Evolutionary conservation across 805 yeast genomes (phyloP).

Genomic region (Metschnikowia hibisci): DNA sequence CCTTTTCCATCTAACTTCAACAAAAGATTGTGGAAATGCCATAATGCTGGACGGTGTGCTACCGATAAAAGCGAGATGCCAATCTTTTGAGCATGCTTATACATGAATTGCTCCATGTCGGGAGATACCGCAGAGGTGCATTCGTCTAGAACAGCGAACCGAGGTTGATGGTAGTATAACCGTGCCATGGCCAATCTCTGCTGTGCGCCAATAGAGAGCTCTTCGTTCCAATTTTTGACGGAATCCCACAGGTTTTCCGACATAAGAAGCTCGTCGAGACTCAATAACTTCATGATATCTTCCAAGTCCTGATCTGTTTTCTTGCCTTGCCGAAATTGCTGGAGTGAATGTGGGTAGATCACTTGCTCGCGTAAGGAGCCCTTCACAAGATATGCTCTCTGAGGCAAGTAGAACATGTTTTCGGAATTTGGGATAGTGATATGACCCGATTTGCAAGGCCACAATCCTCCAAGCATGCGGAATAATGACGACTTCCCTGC

Average conservation of each 20-base stretch:
- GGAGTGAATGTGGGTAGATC: slow-evolving; percentile 75
- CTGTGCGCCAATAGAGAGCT: slow-evolving; percentile 85
- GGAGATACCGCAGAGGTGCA: slow-evolving; percentile 94
- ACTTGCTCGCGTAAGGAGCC: slow-evolving; percentile 84
- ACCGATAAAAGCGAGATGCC: slow-evolving; percentile 85
- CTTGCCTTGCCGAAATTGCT: slow-evolving; percentile 43
- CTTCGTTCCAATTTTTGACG: slow-evolving; percentile 81
- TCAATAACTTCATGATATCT: slow-evolving; percentile 52
- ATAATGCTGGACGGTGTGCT: slow-evolving; percentile 85
- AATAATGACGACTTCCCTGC: slow-evolving; percentile 93
- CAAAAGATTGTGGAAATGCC: slow-evolving; percentile 85
- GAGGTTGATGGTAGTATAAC: slow-evolving; percentile 84
- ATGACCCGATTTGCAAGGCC: slow-evolving; percentile 70
- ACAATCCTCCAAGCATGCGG: slow-evolving; percentile 85
- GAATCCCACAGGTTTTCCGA: slow-evolving; percentile 47
- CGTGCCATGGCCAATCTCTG: slow-evolving; percentile 93
- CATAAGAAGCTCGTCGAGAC: slow-evolving; percentile 53
- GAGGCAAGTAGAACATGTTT: slow-evolving; percentile 85
- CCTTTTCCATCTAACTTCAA: slow-evolving; percentile 87
- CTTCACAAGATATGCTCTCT: slow-evolving; percentile 79
- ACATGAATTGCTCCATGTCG: slow-evolving; percentile 86
- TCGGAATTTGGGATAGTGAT: slow-evolving; percentile 62
- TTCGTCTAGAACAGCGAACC: slow-evolving; percentile 92
- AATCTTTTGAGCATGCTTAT: slow-evolving; percentile 70
- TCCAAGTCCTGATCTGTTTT: slow-evolving; percentile 49